Evolutionary conservation across 2,329 filamentous ascomycete genomes (phyloP), one percentile per base, ranked within the genome.

Genomic region (Cordyceps militaris): DNA sequence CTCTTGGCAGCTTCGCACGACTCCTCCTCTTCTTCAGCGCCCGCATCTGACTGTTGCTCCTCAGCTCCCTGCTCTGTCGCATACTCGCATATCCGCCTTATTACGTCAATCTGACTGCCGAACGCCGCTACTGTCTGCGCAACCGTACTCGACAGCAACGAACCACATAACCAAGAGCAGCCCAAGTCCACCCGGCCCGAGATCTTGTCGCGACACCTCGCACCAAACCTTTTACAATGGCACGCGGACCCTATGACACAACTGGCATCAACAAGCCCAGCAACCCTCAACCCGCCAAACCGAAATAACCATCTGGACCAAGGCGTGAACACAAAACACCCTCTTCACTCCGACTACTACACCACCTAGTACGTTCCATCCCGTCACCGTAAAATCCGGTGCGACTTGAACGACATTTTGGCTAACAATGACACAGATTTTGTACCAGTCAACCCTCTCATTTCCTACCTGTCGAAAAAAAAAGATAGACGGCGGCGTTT

Each of bases 201-300:
- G 4, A 32, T 10, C 38, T 5, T 32, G 32, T 46, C 7, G 30
- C 55, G 14, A 51, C 11, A 51, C 38, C 13, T 19, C 11, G 13
- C 28, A 19, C 44, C 3, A 28, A 40, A 40, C 51, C 13, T 36
- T 50, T 24, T 1, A 10, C 43, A 52, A 60, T 60, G 58, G 53
- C 58, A 10, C 58, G 58, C 49, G 58, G 58, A 34, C 58, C 58
- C 1, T 60, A 60, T 30, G 58, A 60, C 36, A 60, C 58, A 11
- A 60, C 58, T 3, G 58, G 58, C 47, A 57, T 60, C 6, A 54
- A 52, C 24, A 60, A 60, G 54, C 58, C 58, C 43, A 53, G 40
- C 44, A 51, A 56, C 14, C 58, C 58, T 26, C 58, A 57, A 21
- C 53, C 58, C 11, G 51, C 58, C 13, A 46, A 56, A 43, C 58